phyloP scores from a whole-genome alignment of 352 stramenopile genomes.

The Phytophthora podocarpi region DNA sequence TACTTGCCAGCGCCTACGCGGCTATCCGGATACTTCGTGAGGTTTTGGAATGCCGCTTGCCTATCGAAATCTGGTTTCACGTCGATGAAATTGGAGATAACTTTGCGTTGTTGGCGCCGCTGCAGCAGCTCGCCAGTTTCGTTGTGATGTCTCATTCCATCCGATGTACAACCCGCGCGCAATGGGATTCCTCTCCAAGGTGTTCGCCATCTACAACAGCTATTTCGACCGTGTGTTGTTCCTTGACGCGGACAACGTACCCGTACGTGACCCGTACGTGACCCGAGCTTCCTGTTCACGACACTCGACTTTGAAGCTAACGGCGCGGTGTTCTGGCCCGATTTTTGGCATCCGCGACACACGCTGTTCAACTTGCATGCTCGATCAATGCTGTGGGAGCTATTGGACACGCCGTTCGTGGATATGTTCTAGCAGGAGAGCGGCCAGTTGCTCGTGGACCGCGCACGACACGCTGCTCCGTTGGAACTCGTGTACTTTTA shows the following conservation, averaged over 20 bases:
- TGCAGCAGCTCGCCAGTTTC: conserved; percentile 33
- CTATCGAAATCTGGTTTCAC: conserved; percentile 61
- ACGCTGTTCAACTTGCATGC: conserved; percentile 66
- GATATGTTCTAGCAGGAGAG: conserved; percentile 75
- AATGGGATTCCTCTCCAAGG: conserved; percentile 51
- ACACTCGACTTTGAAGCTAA: conserved; percentile 33
- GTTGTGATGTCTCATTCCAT: conserved; percentile 32
- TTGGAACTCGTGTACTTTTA: conserved; percentile 54
- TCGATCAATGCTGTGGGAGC: conserved; percentile 55
- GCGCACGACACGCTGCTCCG: conserved; percentile 32
- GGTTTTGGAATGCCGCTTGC: conserved; percentile 39
- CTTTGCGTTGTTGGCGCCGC: conserved; percentile 10
- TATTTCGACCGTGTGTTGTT: conserved; percentile 54
- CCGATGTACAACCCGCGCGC: conserved; percentile 40
- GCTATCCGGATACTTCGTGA: conserved; percentile 38
- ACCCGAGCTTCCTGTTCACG: conserved; percentile 55
- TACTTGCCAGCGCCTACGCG: conserved; percentile 45
- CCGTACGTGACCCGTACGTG: conserved; percentile 46
- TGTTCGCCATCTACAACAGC: conserved; percentile 53
- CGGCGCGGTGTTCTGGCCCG: conserved; percentile 69
- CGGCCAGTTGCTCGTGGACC: conserved; percentile 58
- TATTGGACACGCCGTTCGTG: conserved; percentile 45
- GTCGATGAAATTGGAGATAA: conserved; percentile 32
- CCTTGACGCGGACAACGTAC: conserved; percentile 63
- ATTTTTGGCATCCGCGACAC: conserved; percentile 62